Evolutionary conservation across 352 stramenopile species (phyloP).

Genomic region (Pythium volutum): DNA sequence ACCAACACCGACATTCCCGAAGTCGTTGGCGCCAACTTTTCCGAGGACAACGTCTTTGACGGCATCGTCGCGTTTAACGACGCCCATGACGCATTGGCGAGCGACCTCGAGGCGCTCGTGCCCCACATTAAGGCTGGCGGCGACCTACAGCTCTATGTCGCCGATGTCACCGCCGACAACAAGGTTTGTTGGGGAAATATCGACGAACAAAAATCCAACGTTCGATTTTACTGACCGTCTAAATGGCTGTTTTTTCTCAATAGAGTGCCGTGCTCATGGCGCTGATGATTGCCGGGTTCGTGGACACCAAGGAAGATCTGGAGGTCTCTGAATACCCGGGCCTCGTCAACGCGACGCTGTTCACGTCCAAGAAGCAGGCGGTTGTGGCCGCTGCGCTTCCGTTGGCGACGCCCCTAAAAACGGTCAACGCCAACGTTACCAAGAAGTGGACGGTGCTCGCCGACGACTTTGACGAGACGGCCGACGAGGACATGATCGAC

Average conservation of each 20-base stretch:
- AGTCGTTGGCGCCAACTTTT: conserved; percentile 33
- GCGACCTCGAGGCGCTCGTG: conserved; percentile 41
- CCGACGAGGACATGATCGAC: conserved; percentile 71
- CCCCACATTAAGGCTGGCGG: conserved; percentile 54
- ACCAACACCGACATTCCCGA: conserved; percentile 39
- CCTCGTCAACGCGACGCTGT: conserved; percentile 37
- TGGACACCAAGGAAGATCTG: conserved; percentile 41
- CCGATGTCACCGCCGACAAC: conserved; percentile 52
- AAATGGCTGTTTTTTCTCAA: not conserved
- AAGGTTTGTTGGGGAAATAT: conserved; percentile 32
- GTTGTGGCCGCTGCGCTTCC: conserved; percentile 52
- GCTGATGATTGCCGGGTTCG: conserved; percentile 74
- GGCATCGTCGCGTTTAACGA: conserved; percentile 60
- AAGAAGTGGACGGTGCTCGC: conserved; percentile 75
- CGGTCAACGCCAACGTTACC: conserved; percentile 23
- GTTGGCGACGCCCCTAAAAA: conserved; percentile 40
- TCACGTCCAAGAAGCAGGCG: conserved; percentile 62
- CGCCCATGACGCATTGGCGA: conserved; percentile 36
- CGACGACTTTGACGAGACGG: conserved; percentile 48
- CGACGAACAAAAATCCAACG: not conserved
- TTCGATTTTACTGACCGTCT: not conserved
- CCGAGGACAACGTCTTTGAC: conserved; percentile 38
- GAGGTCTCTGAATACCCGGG: conserved; percentile 41
- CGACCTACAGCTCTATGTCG: conserved; percentile 51
- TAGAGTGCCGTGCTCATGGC: conserved; percentile 71